A percentile compares a stretch with the other conserved stretches of the same genome.
Conservation (phyloP, 176 grass and related monocot genomes). For the Ensete glaucum region DNA sequence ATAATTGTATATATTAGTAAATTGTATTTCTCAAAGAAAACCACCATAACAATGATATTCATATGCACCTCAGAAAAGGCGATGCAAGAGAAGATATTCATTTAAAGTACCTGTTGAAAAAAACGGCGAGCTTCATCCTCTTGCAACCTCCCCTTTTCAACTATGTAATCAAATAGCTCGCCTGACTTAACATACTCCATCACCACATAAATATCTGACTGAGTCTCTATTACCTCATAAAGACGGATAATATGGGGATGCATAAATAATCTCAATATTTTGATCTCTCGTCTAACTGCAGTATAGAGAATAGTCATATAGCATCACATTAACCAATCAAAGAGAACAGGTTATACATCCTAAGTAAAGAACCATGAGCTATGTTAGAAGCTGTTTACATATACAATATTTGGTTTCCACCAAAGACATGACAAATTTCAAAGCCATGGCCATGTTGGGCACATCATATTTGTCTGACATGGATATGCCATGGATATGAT, state of each 20-base stretch:
- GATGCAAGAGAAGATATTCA: not conserved
- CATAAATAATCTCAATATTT: constrained; percentile 87
- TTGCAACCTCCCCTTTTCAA: constrained; percentile 78
- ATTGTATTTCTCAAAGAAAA: no score
- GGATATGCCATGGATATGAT: no score
- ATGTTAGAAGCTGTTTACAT: no score
- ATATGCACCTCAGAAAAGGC: constrained; percentile 4
- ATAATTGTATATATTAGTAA: no score
- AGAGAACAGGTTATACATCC: not conserved
- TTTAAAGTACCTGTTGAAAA: constrained; percentile 65
- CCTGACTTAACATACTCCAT: constrained; percentile 91
- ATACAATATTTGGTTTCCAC: not conserved
- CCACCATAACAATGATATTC: not conserved
- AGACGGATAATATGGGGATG: constrained; percentile 91
- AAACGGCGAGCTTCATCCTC: constrained; percentile 82
- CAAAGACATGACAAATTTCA: not conserved
- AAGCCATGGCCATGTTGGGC: not conserved
- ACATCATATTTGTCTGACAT: not conserved
- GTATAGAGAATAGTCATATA: constrained; percentile 2
- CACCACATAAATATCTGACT: constrained; percentile 74
- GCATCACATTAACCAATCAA: not conserved
- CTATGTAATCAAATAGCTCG: constrained; percentile 85
- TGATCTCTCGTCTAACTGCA: constrained; percentile 88
- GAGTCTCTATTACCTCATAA: constrained; percentile 89
- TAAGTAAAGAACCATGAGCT: not conserved